Percentiles rank a stretch among this genome's conserved stretches.
These are phyloP conservation scores for Yamadazyma endophytica DNA, from an alignment of 805 yeast genomes.

Conservation along the genomic window DNA sequence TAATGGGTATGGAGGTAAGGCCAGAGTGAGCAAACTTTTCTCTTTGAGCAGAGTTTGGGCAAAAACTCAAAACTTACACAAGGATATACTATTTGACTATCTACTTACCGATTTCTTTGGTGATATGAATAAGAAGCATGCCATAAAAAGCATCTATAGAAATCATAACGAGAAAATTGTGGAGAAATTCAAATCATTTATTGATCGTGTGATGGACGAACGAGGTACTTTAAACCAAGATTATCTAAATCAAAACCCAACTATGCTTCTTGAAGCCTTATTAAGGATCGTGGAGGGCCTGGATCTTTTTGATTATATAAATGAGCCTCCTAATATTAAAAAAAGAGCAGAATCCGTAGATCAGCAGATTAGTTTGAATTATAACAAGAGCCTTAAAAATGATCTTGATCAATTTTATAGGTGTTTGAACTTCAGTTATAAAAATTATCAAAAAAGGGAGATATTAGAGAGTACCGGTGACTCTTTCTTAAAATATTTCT, in stretches of 20 bases:
- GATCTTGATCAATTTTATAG: constrained; percentile 17
- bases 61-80: constrained; percentile 2
- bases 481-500: constrained; percentile 36
- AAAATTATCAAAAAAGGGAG: constrained; percentile 6
- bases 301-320: constrained; percentile 27
- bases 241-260: constrained; percentile 27
- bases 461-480: constrained; percentile 5
- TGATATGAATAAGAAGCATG: constrained; percentile 9
- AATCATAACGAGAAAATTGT: constrained; percentile 1
- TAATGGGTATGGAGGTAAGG: constrained; percentile 15
- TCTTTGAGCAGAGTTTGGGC: constrained; percentile 14
- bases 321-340: constrained; percentile 9
- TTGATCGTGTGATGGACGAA: constrained; percentile 14
- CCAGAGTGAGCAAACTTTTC: constrained; percentile 25
- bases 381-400: constrained; percentile 7
- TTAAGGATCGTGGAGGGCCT: constrained; percentile 26
- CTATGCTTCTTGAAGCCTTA: constrained; percentile 28
- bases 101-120: constrained; percentile 22
- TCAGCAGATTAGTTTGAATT: constrained; percentile 1
- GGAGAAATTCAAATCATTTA: constrained; percentile 2
- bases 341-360: neutral
- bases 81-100: constrained; percentile 15
- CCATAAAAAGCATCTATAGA: constrained; percentile 5
- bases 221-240: constrained; percentile 12
- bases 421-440: constrained; percentile 16